A percentile compares a stretch with the other conserved stretches of the same genome.
Conservation (phyloP, 2,329 filamentous ascomycete species). For the Hymenoscyphus fructigenus region DNA sequence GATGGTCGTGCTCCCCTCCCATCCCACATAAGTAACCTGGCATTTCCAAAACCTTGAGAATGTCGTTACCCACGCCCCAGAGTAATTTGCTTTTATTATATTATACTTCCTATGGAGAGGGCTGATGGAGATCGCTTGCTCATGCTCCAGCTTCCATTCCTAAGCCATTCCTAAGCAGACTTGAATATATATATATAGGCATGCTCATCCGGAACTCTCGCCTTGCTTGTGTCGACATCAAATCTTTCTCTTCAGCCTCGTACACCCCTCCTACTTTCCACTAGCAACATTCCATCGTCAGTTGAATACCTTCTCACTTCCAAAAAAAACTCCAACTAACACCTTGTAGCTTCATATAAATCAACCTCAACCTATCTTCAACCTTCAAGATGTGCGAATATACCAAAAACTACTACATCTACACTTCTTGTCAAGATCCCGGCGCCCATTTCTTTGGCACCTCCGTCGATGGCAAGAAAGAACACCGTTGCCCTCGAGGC, state of each 20-base stretch:
- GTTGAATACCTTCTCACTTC: not conserved
- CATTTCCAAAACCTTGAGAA: conserved; percentile 16
- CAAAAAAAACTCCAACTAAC: not conserved
- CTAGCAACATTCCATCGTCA: not conserved
- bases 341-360: not conserved
- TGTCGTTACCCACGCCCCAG: conserved; percentile 18
- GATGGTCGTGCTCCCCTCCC: conserved; percentile 7
- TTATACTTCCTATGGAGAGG: conserved; percentile 19
- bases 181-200: conserved; percentile 20
- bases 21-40: conserved; percentile 29
- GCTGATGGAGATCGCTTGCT: conserved; percentile 11
- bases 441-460: conserved; percentile 70
- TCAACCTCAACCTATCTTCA: not conserved
- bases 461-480: conserved; percentile 63
- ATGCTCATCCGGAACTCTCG: conserved; percentile 9
- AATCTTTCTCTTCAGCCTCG: conserved; percentile 8
- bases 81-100: conserved; percentile 27
- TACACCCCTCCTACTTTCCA: not conserved
- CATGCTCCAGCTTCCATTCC: conserved; percentile 8
- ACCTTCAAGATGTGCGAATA: conserved; percentile 53
- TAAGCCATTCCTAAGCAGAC: conserved; percentile 5
- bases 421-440: conserved; percentile 67
- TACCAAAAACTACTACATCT: conserved; percentile 76
- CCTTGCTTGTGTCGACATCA: not conserved
- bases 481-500: conserved; percentile 57